Evolutionary conservation across 1,139 yeast genomes (phyloP).

Genomic region (Arxiozyma bovina): DNA sequence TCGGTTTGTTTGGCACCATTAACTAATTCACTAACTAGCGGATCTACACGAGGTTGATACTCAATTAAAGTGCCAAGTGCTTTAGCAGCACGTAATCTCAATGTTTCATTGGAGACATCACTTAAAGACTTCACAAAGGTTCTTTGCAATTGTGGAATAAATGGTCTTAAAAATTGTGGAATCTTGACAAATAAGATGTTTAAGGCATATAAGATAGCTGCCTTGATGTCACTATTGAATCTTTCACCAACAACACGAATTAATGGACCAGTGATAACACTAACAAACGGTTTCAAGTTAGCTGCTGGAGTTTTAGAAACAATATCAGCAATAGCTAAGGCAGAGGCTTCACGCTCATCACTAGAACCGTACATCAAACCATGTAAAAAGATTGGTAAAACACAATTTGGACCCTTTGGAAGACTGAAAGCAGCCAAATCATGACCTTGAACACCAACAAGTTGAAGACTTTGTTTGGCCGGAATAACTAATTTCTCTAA

Average conservation of each 20-base stretch:
- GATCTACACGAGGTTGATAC: conserved; percentile 90
- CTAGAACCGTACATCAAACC: conserved; percentile 90
- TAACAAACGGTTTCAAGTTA: conserved; percentile 77
- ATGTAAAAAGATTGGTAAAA: conserved; percentile 85
- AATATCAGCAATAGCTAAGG: conserved; percentile 81
- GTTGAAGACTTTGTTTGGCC: conserved; percentile 60
- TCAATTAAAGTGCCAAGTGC: conserved; percentile 83
- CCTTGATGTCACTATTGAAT: conserved; percentile 80
- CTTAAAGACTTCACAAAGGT: conserved; percentile 88
- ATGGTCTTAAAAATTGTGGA: conserved; percentile 88
- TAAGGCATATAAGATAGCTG: conserved; percentile 81
- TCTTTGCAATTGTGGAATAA: conserved; percentile 94
- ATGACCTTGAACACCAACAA: conserved; percentile 51
- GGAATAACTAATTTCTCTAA: conserved; percentile 73
- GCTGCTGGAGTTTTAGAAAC: conserved; percentile 80
- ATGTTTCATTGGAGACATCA: conserved; percentile 61
- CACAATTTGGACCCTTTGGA: conserved; percentile 81
- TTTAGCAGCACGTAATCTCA: conserved; percentile 80
- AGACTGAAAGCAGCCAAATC: conserved; percentile 65
- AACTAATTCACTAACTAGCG: conserved; percentile 75
- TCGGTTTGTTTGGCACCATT: conserved; percentile 58
- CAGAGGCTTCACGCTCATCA: conserved; percentile 78
- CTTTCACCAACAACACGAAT: conserved; percentile 98
- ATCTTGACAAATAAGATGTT: conserved; percentile 70
- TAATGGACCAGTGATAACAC: conserved; percentile 92